Evolutionary conservation across 306 rosid species (phyloP).

Genomic region (Urtica urens): DNA sequence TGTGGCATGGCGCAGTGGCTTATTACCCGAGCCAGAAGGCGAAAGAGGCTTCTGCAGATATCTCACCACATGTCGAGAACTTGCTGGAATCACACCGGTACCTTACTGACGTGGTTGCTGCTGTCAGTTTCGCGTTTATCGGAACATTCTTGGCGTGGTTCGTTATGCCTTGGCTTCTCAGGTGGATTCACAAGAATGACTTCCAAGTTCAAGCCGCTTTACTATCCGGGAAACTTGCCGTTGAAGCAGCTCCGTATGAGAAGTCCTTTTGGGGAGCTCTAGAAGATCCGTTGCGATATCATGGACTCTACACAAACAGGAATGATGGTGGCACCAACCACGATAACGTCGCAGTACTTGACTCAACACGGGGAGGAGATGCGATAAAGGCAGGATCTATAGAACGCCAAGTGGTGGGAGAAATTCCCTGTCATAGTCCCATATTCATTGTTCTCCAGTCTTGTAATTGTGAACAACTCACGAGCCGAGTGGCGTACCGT

Average conservation of each 20-base stretch:
- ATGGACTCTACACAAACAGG: conserved; percentile 68
- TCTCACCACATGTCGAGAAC: conserved; percentile 50
- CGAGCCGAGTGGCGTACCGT: conserved; percentile 73
- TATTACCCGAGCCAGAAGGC: conserved; percentile 54
- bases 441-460: conserved; percentile 77
- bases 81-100: conserved; percentile 59
- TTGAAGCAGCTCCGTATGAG: conserved; percentile 54
- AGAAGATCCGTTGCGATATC: conserved; percentile 79
- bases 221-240: conserved; percentile 25
- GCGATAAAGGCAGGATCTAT: conserved; percentile 95
- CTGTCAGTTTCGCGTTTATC: conserved; percentile 46
- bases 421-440: conserved; percentile 86
- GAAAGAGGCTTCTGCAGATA: conserved; percentile 48
- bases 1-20: conserved; percentile 56
- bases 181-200: conserved; percentile 62
- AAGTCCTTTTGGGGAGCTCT: conserved; percentile 88
- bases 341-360: conserved; percentile 57
- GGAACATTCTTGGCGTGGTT: conserved; percentile 70
- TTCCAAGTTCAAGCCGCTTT: conserved; percentile 41
- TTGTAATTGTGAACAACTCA: conserved; percentile 86
- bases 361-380: conserved; percentile 63
- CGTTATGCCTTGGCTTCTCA: conserved; percentile 73
- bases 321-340: conserved; percentile 74
- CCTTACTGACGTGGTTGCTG: conserved; percentile 45
- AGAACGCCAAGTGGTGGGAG: conserved; percentile 96